Percentiles rank a stretch among this genome's conserved stretches.
Conservation (phyloP, 495 filamentous ascomycete species). For the Immersiella caudata region DNA sequence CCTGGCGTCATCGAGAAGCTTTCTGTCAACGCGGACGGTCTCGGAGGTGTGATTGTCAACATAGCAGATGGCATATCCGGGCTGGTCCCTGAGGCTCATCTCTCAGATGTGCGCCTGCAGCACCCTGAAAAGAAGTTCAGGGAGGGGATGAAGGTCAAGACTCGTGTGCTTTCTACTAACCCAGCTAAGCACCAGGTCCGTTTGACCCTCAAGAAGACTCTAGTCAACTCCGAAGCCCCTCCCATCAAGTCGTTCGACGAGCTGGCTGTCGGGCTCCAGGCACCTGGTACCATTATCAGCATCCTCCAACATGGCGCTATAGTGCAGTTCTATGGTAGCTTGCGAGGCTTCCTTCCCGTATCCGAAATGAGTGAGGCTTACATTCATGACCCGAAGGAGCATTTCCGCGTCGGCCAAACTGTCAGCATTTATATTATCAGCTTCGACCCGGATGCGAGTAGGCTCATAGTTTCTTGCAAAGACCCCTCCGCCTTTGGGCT, state of each 20-base stretch:
- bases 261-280: conserved; percentile 68
- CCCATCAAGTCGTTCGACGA: conserved; percentile 75
- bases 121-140: conserved; percentile 96
- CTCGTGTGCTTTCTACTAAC: conserved; percentile 80
- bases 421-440: conserved; percentile 82
- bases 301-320: conserved; percentile 77
- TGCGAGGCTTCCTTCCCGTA: conserved; percentile 84
- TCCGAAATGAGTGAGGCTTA: conserved; percentile 97
- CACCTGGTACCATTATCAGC: conserved; percentile 82
- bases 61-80: conserved; percentile 85
- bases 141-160: conserved; percentile 80
- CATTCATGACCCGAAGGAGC: conserved; percentile 83
- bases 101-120: conserved; percentile 83
- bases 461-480: conserved; percentile 90
- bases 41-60: conserved; percentile 78
- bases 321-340: conserved; percentile 85
- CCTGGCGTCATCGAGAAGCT: conserved; percentile 84
- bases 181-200: conserved; percentile 74
- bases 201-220: conserved; percentile 91
- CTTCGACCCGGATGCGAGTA: conserved; percentile 68
- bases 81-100: conserved; percentile 81
- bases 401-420: conserved; percentile 88
- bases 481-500: conserved; percentile 75
- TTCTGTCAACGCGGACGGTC: conserved; percentile 69
- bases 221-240: conserved; percentile 81